Evolutionary conservation across 345 rosid species (phyloP).

Genomic region (Stellera chamaejasme): DNA sequence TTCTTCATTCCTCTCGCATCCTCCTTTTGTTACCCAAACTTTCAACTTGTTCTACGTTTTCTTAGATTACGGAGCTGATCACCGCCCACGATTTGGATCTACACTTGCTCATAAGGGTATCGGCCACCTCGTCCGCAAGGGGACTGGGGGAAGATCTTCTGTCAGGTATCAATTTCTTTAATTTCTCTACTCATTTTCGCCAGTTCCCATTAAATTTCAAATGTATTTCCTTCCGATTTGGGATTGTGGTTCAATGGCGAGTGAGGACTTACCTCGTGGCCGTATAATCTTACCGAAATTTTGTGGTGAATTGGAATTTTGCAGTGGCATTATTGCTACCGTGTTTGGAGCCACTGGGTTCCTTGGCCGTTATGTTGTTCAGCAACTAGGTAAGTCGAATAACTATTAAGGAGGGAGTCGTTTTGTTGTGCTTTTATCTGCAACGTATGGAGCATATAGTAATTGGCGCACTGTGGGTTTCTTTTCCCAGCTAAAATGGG

Average conservation of each 20-base stretch:
- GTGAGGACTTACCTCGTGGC: background rate
- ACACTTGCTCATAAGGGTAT: slow-evolving; percentile 58
- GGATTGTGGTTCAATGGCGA: background rate
- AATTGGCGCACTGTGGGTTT: too few relatives aligned
- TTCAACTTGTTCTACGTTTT: background rate
- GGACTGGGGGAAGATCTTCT: slow-evolving; percentile 98
- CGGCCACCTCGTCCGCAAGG: slow-evolving; percentile 89
- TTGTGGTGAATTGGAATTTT: background rate
- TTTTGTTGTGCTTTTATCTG: background rate
- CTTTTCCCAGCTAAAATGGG: slow-evolving; percentile 77
- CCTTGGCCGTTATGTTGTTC: slow-evolving; percentile 97
- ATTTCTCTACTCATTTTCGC: background rate
- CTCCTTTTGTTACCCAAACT: background rate
- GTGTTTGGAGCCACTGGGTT: slow-evolving; percentile 99
- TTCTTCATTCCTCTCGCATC: background rate
- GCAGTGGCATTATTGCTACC: slow-evolving; percentile 90
- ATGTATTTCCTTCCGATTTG: background rate
- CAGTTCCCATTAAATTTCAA: background rate
- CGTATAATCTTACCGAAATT: background rate
- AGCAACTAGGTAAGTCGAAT: slow-evolving; percentile 77
- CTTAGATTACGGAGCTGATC: slow-evolving; percentile 51
- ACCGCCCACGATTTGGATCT: slow-evolving; percentile 50
- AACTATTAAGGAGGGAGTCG: too few relatives aligned
- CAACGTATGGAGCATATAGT: background rate
- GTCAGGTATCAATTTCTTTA: slow-evolving; percentile 47